Base-by-base conservation (phyloP, 495 filamentous ascomycete genomes). In the Neurospora terricola region DNA sequence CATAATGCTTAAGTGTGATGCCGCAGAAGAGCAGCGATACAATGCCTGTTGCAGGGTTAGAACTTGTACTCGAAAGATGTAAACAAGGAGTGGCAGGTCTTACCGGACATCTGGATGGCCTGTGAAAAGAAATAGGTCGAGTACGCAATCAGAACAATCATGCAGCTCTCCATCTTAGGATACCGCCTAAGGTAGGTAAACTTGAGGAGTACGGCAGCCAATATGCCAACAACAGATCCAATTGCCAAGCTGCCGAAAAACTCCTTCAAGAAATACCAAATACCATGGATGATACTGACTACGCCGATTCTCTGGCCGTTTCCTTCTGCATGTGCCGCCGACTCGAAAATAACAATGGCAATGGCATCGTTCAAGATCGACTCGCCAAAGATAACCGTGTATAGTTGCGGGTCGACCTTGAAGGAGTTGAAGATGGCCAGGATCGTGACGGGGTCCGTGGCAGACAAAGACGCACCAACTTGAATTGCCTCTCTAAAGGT, bases 371-470 rank as follows among this genome's bases (percentile, higher is more conserved):
- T 99, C 69, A 99, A 83, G 70, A 99, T 98, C 39, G 94, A 97
- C 82, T 99, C 96, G 77, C 96, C 96, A 80, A 99, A 99, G 73
- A 99, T 98, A 76, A 98, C 87, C 8, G 96, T 99, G 80, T 99
- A 99, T 6, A 99, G 88, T 82, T 98, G 98, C 11, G 96, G 96
- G 80, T 99, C 96, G 70, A 99, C 96, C 82, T 98, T 97, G 86
- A 98, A 98, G 2, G 96, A 91, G 79, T 97, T 99, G 89, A 99
- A 99, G 72, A 99, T 99, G 70, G 96, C 96, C 39, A 99, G 86
- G 76, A 99, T 98, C 0, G 96, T 99, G 69, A 99, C 94, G 0
- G 96, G 96, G 78, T 99, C 96, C 0, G 96, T 99, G 71, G 96
- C 96, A 2, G 96, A 98, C 36, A 99, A 87, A 0, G 96, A 98